Evolutionary conservation across 1,139 yeast genomes (phyloP).

Genomic region (Magnusiomyces magnusii): DNA sequence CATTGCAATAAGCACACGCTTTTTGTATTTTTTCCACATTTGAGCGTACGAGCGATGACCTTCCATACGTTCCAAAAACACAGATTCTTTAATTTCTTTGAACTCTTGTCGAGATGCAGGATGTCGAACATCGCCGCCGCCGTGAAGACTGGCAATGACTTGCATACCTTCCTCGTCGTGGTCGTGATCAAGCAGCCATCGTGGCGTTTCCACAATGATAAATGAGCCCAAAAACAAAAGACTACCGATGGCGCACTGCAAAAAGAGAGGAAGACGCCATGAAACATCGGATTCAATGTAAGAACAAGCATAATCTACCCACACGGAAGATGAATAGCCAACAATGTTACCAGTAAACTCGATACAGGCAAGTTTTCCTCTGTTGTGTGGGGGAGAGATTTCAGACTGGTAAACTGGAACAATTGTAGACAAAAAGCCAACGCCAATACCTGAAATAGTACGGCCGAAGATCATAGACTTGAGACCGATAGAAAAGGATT

Average conservation of each 20-base stretch:
- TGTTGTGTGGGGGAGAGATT: conserved; percentile 81
- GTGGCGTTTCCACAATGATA: conserved; percentile 77
- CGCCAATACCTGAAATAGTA: conserved; percentile 76
- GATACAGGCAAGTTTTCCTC: conserved; percentile 85
- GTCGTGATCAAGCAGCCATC: conserved; percentile 84
- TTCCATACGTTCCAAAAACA: conserved; percentile 65
- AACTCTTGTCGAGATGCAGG: conserved; percentile 59
- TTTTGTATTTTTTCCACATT: conserved; percentile 61
- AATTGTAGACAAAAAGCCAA: conserved; percentile 83
- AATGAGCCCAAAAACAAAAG: conserved; percentile 64
- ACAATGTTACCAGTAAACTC: conserved; percentile 89
- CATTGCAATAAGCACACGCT: conserved; percentile 82
- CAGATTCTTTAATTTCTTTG: conserved; percentile 73
- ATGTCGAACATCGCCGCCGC: conserved; percentile 51
- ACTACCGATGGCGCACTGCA: conserved; percentile 71
- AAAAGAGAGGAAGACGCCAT: conserved; percentile 73
- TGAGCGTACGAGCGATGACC: conserved; percentile 67
- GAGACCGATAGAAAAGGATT: conserved; percentile 49
- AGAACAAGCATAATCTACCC: conserved; percentile 83
- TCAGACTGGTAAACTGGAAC: conserved; percentile 95
- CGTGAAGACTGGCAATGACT: conserved; percentile 74
- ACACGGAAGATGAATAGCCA: conserved; percentile 79
- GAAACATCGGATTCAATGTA: conserved; percentile 49
- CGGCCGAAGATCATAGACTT: conserved; percentile 59
- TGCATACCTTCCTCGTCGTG: conserved; percentile 83